Base-by-base conservation (phyloP, 164 flowering plant genomes). In the Magnolia changhungtana region DNA sequence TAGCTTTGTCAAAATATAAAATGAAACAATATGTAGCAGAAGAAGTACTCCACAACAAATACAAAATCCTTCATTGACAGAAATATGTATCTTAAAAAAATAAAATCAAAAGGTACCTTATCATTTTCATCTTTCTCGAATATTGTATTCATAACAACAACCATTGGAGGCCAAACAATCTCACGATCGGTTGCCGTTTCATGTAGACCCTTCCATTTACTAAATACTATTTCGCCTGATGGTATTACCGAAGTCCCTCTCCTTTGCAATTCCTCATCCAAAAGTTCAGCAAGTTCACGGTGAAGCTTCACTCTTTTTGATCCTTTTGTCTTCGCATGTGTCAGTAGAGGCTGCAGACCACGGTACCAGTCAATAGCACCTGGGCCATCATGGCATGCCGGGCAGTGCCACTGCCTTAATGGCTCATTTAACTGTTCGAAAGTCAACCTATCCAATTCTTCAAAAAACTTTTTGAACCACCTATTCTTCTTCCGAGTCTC, bases 161-260 rank as follows among this genome's bases (percentile, higher is more conserved):
- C 94, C 92, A 94, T 94, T 1, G 99, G 99, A 65, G 99, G 99
- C 99, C 99, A 96, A 16, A 96, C 89, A 24, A 96, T 92, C 5
- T 89, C 91, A 74, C 79, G 87, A 75, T 94, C 97, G 69, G 83
- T 82, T 3, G 79, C 81, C 8, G 81, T 79, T 8, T 74, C 78
- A 29, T 77, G 77, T 11, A 92, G 80, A 7, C 96, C 99, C 75
- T 82, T 86, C 97, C 97, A 94, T 61, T 87, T 88, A 5, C 97
- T 94, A 85, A 82, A 91, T 0, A 80, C 67, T 0, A 80, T 63
- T 81, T 91, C 98, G 16, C 95, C 96, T 75, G 91, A 80, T 19
- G 95, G 90, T 27, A 88, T 72, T 7, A 89, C 88, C 18, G 96
- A 87, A 27, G 93, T 81, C 45, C 97, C 98, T 77, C 86, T 88